phyloP scores from a whole-genome alignment of 1,139 yeast genomes.

The Chernovozyma sophiae-reginae region DNA sequence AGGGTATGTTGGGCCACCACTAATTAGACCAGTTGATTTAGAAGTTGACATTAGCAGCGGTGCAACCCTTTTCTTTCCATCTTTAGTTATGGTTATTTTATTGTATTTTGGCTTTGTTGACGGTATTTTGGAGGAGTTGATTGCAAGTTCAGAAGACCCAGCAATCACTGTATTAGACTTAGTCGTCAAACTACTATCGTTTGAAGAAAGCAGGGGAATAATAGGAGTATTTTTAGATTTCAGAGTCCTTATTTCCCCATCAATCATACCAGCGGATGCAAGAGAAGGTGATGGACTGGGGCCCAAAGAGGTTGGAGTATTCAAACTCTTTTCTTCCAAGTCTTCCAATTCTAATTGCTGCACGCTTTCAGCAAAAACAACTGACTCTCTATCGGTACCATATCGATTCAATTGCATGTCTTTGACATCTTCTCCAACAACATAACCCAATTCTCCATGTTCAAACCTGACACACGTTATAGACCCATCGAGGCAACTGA shows the following conservation, averaged over 20 bases:
- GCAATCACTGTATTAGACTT: background rate
- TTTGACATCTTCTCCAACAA: conserved; percentile 61
- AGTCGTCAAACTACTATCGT: background rate
- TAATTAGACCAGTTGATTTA: conserved; percentile 12
- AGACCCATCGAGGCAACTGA: conserved; percentile 83
- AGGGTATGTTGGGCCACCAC: conserved; percentile 1
- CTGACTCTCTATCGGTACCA: conserved; percentile 83
- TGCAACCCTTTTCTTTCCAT: conserved; percentile 83
- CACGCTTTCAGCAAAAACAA: conserved; percentile 82
- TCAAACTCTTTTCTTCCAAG: conserved; percentile 26
- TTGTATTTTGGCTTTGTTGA: conserved; percentile 11
- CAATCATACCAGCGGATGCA: background rate
- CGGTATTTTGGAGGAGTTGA: background rate
- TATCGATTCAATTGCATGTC: conserved; percentile 70
- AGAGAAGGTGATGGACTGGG: background rate
- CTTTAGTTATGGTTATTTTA: conserved; percentile 58
- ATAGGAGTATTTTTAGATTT: background rate
- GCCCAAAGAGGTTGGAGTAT: background rate
- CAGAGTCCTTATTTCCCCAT: background rate
- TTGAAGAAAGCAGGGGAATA: background rate
- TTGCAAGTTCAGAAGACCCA: background rate
- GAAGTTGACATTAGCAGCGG: conserved; percentile 68
- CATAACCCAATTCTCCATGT: conserved; percentile 66
- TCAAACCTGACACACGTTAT: conserved; percentile 71
- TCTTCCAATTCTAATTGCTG: conserved; percentile 75